Percentiles rank a stretch among this genome's conserved stretches.
phyloP scores from a whole-genome alignment of 2,329 filamentous ascomycete genomes.

The Pseudofabraea citricarpa region DNA sequence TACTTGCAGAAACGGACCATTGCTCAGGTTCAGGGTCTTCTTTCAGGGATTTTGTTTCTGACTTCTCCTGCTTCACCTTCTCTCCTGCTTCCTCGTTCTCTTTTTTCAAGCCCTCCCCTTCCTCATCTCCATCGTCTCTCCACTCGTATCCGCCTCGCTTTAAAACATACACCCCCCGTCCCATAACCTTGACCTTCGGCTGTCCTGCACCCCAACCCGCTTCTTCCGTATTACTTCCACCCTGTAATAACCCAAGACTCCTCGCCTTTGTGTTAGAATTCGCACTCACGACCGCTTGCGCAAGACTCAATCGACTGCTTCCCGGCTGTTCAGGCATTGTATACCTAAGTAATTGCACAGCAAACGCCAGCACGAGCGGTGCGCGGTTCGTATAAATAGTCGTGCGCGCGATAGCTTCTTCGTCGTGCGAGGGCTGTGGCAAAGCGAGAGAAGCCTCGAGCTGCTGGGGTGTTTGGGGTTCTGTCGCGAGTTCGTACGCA shows the following conservation, averaged over 20 bases:
- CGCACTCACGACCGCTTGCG: conserved; percentile 77
- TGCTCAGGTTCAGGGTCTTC: background rate
- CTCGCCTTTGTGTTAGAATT: conserved; percentile 76
- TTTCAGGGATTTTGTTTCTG: background rate
- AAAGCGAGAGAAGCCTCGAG: conserved; percentile 59
- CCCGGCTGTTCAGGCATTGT: conserved; percentile 83
- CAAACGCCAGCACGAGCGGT: conserved; percentile 77
- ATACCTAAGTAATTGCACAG: conserved; percentile 65
- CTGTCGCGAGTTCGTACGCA: conserved; percentile 20
- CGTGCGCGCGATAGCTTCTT: conserved; percentile 53
- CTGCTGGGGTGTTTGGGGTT: conserved; percentile 42
- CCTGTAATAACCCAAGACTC: conserved; percentile 68
- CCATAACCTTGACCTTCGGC: conserved; percentile 67
- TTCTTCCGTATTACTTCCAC: conserved; percentile 57
- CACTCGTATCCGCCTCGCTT: conserved; percentile 72
- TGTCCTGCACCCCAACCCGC: conserved; percentile 69
- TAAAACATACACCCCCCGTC: conserved; percentile 68
- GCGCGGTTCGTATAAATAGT: conserved; percentile 72
- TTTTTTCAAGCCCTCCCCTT: conserved; percentile 4
- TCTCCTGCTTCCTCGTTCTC: conserved; percentile 3
- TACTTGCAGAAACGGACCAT: conserved; percentile 48
- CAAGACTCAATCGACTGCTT: conserved; percentile 78
- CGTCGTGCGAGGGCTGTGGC: conserved; percentile 47
- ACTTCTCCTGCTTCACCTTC: conserved; percentile 5
- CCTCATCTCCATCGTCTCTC: conserved; percentile 18